Percentiles rank a stretch among this genome's conserved stretches.
These are phyloP conservation scores for Physaria fendleri DNA, from an alignment of 345 rosid genomes.

Conservation along the genomic window DNA sequence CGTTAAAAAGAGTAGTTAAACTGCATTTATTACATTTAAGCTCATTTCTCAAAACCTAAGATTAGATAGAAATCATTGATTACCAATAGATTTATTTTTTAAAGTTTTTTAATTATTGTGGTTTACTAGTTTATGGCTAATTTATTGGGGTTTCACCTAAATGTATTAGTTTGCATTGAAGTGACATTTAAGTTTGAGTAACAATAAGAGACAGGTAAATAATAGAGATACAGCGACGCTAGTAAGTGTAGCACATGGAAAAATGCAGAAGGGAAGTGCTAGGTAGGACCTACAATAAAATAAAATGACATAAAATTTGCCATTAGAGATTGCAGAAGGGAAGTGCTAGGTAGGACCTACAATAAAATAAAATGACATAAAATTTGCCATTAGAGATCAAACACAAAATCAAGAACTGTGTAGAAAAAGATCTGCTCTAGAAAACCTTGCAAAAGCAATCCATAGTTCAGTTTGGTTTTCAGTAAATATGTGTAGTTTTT, in stretches of 20 bases:
- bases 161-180: conserved; percentile 19
- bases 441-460: too few species aligned
- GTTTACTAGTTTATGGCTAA: too few species aligned
- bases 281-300: conserved; percentile 4
- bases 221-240: conserved; percentile 20
- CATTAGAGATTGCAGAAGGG: conserved; percentile 10
- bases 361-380: neutral
- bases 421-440: too few species aligned
- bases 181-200: conserved; percentile 19
- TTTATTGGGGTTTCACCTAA: conserved; percentile 21
- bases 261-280: conserved; percentile 18
- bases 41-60: conserved; percentile 5
- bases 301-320: neutral
- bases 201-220: conserved; percentile 21
- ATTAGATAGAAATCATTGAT: conserved; percentile 8
- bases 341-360: conserved; percentile 17
- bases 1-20: conserved; percentile 23
- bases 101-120: neutral
- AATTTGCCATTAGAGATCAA: neutral
- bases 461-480: too few species aligned
- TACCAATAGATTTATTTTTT: neutral
- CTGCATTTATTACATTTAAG: conserved; percentile 12
- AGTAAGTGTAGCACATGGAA: conserved; percentile 22
- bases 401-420: too few species aligned
- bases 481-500: too few species aligned